These are phyloP conservation scores for Cladosporium sp. DNA, from an alignment of 2,329 filamentous ascomycete species.

Conservation along the genomic window DNA sequence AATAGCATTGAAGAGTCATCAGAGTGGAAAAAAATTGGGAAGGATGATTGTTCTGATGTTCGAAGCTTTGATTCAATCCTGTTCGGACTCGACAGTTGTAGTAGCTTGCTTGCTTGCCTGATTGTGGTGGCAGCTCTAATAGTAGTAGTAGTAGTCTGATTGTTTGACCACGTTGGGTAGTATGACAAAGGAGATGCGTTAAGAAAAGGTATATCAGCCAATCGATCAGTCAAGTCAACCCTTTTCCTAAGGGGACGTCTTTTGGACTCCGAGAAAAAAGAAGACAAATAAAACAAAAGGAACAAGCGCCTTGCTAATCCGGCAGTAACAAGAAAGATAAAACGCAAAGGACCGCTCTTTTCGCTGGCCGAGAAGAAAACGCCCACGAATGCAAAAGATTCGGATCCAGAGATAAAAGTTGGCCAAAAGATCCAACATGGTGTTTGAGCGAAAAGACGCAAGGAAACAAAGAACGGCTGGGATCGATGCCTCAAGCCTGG, in stretches of 20 bases:
- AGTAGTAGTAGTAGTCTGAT: too few relatives aligned
- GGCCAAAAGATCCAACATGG: conserved; percentile 3
- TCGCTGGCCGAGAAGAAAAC: conserved; percentile 6
- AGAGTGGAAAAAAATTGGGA: not conserved
- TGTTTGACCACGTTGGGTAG: not conserved
- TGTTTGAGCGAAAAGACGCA: conserved; percentile 4
- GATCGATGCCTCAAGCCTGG: not conserved
- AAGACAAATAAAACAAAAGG: conserved; percentile 1
- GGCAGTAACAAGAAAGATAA: not conserved
- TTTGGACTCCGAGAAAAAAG: not conserved
- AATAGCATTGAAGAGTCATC: not conserved
- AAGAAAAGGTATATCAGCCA: conserved; percentile 8
- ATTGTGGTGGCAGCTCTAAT: not conserved
- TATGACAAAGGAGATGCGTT: conserved; percentile 12
- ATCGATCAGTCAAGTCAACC: conserved; percentile 3
- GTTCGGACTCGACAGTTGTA: not conserved
- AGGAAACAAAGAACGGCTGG: not conserved
- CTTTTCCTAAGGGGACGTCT: not conserved
- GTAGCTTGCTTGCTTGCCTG: not conserved
- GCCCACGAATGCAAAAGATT: conserved; percentile 2
- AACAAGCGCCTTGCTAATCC: conserved; percentile 7
- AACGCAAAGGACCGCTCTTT: not conserved
- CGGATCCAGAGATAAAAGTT: not conserved
- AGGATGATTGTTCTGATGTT: not conserved
- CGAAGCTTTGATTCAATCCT: not conserved